Base-by-base conservation (phyloP, 2,329 filamentous ascomycete species). In the Colletotrichum cereale region DNA sequence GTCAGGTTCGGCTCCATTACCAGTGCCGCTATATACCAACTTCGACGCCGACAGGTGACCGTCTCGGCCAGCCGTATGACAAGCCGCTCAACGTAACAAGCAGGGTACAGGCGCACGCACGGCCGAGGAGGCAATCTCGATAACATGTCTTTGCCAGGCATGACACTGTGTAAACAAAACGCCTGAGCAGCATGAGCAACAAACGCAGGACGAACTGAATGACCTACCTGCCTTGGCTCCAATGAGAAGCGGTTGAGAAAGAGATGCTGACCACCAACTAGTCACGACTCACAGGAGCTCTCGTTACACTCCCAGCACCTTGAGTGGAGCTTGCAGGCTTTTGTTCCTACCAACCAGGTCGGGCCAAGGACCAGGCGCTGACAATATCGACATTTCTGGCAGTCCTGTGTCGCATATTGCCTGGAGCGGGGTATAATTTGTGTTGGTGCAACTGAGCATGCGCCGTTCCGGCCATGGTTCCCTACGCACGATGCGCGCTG, bases 221-320 rank as follows among this genome's bases (percentile, higher is more conserved):
- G 47, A 14, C 18, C 24, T 26, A 14, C 18, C 24, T 26, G n/a
- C 12, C 47, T 48, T 48, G 47, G 14, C 52, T 55, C 29, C 52
- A n/a, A 55, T 16, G 18, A 21, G 16, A 40, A 21, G 61, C 36
- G 48, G 61, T 50, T 53, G 34, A 63, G 26, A 36, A 16, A 53
- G 47, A 48, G 24, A 34, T 12, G 29, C 47, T 44, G 50, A 44
- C 36, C 50, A 6, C 24, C 40, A 42, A 21, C 31, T 34, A 34
- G 31, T 34, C 31, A n/a, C n/a, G n/a, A n/a, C n/a, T n/a, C 50
- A 31, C 16, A 14, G 48, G 36, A 63, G 61, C 61, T 53, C 36
- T 53, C 34, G 34, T 47, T 47, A 53, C 38, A 56, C 29, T 47
- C 21, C 10, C n/a, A 29, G 55, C 55, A 31, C 14, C 26, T 18